A percentile compares a stretch with the other conserved stretches of the same genome.
phyloP scores from a whole-genome alignment of 805 yeast genomes.

The Kuraishia molischiana region DNA sequence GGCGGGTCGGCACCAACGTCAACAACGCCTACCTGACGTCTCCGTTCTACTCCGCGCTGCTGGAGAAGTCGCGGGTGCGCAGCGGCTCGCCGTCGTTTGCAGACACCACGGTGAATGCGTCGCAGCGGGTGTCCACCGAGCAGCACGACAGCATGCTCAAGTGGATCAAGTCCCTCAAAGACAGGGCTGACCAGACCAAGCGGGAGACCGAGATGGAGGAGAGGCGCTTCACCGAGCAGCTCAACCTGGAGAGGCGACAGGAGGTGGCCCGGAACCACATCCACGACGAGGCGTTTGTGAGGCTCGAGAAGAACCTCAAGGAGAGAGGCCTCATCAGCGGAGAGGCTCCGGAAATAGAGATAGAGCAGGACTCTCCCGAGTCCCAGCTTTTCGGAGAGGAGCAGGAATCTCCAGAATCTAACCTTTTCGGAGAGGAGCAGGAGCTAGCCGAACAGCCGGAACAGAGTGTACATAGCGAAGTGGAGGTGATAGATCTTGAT shows the following conservation, averaged over 20 bases:
- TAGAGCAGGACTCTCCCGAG: constrained; percentile 13
- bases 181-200: constrained; percentile 20
- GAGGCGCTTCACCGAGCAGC: constrained; percentile 21
- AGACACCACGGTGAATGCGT: background rate
- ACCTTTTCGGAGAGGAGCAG: background rate
- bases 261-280: background rate
- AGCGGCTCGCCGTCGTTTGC: background rate
- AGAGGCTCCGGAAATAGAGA: constrained; percentile 4
- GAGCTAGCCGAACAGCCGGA: background rate
- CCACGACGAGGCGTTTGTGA: constrained; percentile 2
- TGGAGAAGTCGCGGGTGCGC: constrained; percentile 3
- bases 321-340: background rate
- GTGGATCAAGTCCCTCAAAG: constrained; percentile 26
- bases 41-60: constrained; percentile 2
- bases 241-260: constrained; percentile 19
- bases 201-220: constrained; percentile 25
- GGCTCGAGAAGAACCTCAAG: constrained; percentile 1
- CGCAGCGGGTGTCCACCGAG: background rate
- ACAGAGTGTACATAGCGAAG: background rate
- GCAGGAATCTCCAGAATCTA: background rate
- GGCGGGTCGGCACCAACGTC: background rate
- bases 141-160: constrained; percentile 11
- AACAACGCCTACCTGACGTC: constrained; percentile 3
- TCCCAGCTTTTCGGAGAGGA: background rate
- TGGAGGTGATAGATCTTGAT: constrained; percentile 1